Evolutionary conservation across 2,329 filamentous ascomycete species (phyloP).

Genomic region (Endocalyx cinctus): DNA sequence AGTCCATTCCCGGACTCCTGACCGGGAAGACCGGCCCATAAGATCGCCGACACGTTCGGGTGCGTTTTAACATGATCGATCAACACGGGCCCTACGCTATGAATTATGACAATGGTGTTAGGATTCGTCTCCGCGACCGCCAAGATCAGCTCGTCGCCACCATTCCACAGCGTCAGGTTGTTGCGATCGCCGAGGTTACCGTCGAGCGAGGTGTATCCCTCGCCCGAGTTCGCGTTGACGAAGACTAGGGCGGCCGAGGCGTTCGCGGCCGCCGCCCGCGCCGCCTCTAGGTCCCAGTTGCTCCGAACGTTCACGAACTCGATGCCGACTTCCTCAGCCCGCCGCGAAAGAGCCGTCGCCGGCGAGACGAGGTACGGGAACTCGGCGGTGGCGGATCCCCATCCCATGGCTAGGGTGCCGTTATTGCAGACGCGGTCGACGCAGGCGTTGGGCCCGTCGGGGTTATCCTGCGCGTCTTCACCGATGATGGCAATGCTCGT

Average conservation of each 20-base stretch:
- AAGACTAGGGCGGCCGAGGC: constrained; percentile 55
- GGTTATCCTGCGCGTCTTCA: constrained; percentile 74
- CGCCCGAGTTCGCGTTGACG: constrained; percentile 81
- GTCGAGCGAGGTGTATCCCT: constrained; percentile 78
- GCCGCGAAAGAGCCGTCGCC: constrained; percentile 61
- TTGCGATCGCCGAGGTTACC: constrained; percentile 83
- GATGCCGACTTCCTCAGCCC: constrained; percentile 53
- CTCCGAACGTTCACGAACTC: constrained; percentile 55
- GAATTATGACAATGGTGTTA: constrained; percentile 88
- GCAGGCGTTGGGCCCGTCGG: constrained; percentile 74
- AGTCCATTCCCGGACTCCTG: constrained; percentile 79
- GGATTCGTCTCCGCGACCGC: constrained; percentile 70
- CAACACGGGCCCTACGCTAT: constrained; percentile 76
- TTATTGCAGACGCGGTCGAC: constrained; percentile 57
- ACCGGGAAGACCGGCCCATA: constrained; percentile 75
- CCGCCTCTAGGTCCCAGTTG: constrained; percentile 20
- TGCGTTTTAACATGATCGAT: constrained; percentile 66
- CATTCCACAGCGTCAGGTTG: constrained; percentile 84
- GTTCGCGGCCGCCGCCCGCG: constrained; percentile 16
- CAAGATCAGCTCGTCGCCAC: constrained; percentile 73
- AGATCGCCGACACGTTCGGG: constrained; percentile 73
- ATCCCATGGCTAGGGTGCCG: constrained; percentile 66
- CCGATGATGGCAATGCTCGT: constrained; percentile 72
- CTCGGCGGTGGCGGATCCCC: constrained; percentile 69
- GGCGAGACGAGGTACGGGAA: constrained; percentile 74